Conservation (phyloP, 176 grass and related monocot species). For the Bolboschoenus planiculmis region DNA sequence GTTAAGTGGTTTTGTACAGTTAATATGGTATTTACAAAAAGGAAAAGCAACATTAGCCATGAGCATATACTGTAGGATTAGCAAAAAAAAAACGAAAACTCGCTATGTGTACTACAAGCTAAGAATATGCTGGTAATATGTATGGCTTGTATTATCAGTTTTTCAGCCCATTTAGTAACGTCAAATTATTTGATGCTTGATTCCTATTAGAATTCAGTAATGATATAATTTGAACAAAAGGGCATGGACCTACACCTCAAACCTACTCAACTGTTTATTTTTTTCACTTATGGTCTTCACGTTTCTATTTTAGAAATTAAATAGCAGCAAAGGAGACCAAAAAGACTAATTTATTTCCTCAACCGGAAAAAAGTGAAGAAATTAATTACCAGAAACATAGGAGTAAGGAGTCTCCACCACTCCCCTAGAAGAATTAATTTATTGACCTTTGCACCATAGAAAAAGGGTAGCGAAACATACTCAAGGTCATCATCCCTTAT, state of each 20-base stretch:
- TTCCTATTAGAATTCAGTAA: background rate
- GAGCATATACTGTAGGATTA: background rate
- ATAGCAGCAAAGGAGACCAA: background rate
- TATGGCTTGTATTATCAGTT: background rate
- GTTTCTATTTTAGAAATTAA: background rate
- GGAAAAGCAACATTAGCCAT: background rate
- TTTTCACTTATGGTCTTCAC: background rate
- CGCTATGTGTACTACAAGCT: background rate
- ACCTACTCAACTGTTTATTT: background rate
- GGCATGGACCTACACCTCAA: background rate
- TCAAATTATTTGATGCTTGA: background rate
- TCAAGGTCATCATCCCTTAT: constrained; percentile 54
- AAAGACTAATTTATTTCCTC: background rate
- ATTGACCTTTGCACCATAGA: constrained; percentile 82
- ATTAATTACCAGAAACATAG: constrained; percentile 70
- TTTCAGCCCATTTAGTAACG: background rate
- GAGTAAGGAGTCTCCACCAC: constrained; percentile 81
- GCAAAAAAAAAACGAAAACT: background rate
- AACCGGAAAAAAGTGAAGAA: background rate
- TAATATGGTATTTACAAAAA: background rate
- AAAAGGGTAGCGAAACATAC: constrained; percentile 52
- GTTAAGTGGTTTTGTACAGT: constrained; percentile 18
- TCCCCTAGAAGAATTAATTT: constrained; percentile 71
- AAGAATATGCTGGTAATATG: background rate
- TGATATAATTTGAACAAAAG: too few species aligned